Base-by-base conservation (phyloP, 257 asterid genomes). In the Paraleonurus japonicus region DNA sequence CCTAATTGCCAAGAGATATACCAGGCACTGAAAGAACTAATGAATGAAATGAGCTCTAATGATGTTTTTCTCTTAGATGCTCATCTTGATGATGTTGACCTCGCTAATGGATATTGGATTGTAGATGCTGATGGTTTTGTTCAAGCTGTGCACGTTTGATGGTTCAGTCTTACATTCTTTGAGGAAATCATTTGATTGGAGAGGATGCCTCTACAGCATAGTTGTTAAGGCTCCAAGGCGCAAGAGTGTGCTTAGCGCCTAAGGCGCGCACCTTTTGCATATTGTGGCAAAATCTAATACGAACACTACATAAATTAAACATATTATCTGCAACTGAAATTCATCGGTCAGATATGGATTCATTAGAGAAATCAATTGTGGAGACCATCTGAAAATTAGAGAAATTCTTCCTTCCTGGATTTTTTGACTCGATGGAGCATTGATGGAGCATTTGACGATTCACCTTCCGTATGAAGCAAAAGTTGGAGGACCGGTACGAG, bases 1-100 rank as follows among this genome's bases (percentile, higher is more conserved):
- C 80, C 84, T 47, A 67, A 73, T 13, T 85, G 89, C 69, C 73
- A 23, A 39, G 86, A 84, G 73, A 80, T 90, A 69, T 88, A 88
- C 61, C 75, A 35, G 61, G 76, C 82, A 19, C 39, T 88, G 78
- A 47, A 79, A 15, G 80, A 75, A 45, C 54, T 90, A 66, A 81
- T 23, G 8, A 11, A 69, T 70, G 95, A 84, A 72, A 87, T 86
- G 37, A 83, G 64, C 65, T 76, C 63, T 27, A 87, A 80, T 55
- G 50, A 66, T 72, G 70, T 12, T 45, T 19, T 64, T 7, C 10
- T 12, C 37, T 16, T 58, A 10, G 75, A 58, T 12, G 41, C 69
- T 26, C 55, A 55, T 39, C 65, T 33, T 2, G 75, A 66, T 68
- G 71, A 74, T 75, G 41, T 68, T 57, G 79, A 78, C 60, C 82